Conservation (phyloP, 2,329 filamentous ascomycete species). For the Colletotrichum viniferum region DNA sequence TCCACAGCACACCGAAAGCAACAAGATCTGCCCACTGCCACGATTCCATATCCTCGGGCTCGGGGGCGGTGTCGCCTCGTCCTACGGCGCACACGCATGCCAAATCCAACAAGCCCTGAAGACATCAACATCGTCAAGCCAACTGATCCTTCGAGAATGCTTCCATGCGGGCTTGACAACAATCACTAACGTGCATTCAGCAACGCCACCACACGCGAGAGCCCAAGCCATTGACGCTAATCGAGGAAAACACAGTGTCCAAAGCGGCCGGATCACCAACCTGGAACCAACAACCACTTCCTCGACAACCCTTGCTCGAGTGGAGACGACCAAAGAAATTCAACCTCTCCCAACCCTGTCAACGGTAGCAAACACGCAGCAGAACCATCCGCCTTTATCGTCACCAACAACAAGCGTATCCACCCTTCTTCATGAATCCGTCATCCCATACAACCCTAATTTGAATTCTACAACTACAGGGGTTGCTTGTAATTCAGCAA, state of each 20-base stretch:
- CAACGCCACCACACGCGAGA: not conserved
- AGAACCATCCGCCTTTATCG: not conserved
- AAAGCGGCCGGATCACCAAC: not conserved
- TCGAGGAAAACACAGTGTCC: not conserved
- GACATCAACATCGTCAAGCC: not conserved
- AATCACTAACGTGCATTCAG: not conserved
- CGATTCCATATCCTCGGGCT: not conserved
- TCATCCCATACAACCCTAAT: not conserved
- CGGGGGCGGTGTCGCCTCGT: not conserved
- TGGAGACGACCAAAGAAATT: not conserved
- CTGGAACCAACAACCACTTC: not conserved
- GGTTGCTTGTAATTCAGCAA: not conserved
- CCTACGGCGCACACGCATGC: not conserved
- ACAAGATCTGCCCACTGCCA: not conserved
- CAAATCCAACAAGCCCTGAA: not conserved
- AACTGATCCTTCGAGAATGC: not conserved
- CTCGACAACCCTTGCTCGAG: not conserved
- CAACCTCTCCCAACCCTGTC: not conserved
- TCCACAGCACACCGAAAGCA: not conserved
- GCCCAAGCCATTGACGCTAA: not conserved
- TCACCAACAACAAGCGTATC: not conserved
- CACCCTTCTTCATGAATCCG: not conserved
- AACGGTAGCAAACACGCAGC: conserved; percentile 1
- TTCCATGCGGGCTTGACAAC: not conserved
- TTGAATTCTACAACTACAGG: not conserved